A percentile compares a stretch with the other conserved stretches of the same genome.
These are phyloP conservation scores for Pleurozium schreberi DNA, from an alignment of 225 moss, liverwort and hornwort species.

Conservation along the genomic window DNA sequence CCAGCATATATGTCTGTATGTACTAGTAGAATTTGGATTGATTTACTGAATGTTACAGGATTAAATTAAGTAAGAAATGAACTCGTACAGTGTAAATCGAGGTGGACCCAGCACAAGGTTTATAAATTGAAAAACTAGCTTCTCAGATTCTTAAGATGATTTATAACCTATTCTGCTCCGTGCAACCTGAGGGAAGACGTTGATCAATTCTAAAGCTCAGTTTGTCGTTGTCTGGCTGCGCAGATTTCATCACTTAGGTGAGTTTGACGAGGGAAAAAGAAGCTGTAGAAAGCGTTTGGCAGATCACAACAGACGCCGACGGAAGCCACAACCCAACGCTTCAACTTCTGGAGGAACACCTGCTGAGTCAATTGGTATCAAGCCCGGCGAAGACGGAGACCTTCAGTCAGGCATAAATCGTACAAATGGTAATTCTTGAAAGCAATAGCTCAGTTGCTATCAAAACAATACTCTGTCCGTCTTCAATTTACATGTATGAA, in stretches of 20 bases:
- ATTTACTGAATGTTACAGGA: neutral
- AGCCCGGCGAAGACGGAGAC: constrained; percentile 42
- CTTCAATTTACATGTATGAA: neutral
- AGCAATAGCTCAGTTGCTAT: neutral
- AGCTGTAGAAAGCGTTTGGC: constrained; percentile 89
- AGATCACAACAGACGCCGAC: constrained; percentile 80
- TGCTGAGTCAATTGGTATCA: constrained; percentile 46
- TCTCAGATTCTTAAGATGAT: neutral
- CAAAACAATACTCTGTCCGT: neutral
- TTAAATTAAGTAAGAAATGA: neutral
- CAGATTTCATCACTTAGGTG: constrained; percentile 85
- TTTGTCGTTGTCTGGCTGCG: neutral
- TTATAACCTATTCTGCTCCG: neutral
- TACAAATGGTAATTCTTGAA: constrained; percentile 16
- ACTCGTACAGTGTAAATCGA: neutral
- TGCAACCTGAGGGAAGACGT: neutral
- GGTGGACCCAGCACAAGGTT: neutral
- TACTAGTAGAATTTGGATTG: neutral
- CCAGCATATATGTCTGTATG: neutral
- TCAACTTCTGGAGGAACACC: constrained; percentile 41
- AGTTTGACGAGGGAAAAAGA: constrained; percentile 95
- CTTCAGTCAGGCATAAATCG: constrained; percentile 23
- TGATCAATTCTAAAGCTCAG: neutral
- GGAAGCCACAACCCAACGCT: constrained; percentile 75
- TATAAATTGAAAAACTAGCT: neutral